Conservation (phyloP, 306 rosid species). For the Chamaecrista fasciculata region DNA sequence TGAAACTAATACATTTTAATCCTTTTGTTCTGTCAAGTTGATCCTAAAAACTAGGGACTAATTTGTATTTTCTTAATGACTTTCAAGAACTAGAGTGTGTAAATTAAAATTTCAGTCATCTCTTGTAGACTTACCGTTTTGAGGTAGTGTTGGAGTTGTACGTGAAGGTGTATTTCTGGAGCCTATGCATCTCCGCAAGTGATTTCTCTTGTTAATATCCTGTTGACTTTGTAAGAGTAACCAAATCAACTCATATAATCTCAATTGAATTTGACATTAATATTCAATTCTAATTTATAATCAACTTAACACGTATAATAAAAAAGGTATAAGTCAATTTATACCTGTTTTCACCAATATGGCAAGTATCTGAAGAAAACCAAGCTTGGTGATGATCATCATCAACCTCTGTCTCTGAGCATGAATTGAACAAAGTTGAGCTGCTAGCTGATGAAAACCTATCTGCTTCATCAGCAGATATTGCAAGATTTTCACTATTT, state of each 20-base stretch:
- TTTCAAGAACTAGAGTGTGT: too few relatives aligned
- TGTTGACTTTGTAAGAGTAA: slow-evolving; percentile 42
- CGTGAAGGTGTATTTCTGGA: slow-evolving; percentile 31
- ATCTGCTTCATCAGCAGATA: slow-evolving; percentile 21
- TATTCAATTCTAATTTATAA: too few relatives aligned
- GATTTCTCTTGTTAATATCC: slow-evolving; percentile 39
- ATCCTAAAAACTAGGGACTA: too few relatives aligned
- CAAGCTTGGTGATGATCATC: slow-evolving; percentile 40
- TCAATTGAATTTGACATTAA: too few relatives aligned
- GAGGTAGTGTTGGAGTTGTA: slow-evolving; percentile 18
- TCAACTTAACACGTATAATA: too few relatives aligned
- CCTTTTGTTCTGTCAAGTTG: too few relatives aligned
- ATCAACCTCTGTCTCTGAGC: too few relatives aligned
- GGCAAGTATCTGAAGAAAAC: slow-evolving; percentile 33
- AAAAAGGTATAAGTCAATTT: slow-evolving; percentile 19
- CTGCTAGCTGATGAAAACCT: slow-evolving; percentile 47
- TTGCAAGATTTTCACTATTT: slow-evolving; percentile 29
- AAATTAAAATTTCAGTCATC: too few relatives aligned
- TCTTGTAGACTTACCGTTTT: slow-evolving; percentile 26
- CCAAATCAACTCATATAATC: slow-evolving; percentile 23
- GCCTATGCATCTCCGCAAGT: slow-evolving; percentile 31
- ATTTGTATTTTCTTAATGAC: too few relatives aligned
- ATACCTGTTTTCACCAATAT: slow-evolving; percentile 43
- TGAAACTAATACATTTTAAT: too few relatives aligned
- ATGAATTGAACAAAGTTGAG: slow-evolving; percentile 38